Evolutionary conservation across 2,329 filamentous ascomycete species (phyloP).

Genomic region (Scleromitrula shiraiana): DNA sequence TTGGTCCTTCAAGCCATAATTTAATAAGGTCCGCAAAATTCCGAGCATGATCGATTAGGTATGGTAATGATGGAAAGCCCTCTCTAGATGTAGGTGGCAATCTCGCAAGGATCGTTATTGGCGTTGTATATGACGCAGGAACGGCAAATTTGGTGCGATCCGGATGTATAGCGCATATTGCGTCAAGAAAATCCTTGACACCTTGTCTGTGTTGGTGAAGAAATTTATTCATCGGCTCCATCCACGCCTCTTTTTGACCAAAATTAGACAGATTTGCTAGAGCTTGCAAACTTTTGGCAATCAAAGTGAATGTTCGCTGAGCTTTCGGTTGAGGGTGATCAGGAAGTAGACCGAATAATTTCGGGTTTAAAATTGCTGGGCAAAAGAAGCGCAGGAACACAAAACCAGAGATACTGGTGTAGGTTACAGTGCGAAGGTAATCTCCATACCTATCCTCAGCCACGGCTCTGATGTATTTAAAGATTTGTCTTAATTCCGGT

Average conservation of each 20-base stretch:
- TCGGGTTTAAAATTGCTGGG: conserved; percentile 91
- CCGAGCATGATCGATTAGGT: conserved; percentile 81
- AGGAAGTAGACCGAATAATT: conserved; percentile 75
- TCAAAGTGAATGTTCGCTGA: conserved; percentile 81
- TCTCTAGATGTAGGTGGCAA: conserved; percentile 75
- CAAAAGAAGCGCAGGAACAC: conserved; percentile 93
- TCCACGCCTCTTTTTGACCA: conserved; percentile 94
- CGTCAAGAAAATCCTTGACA: conserved; percentile 82
- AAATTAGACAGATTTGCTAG: conserved; percentile 87
- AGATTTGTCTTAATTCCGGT: conserved; percentile 71
- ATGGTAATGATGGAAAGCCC: conserved; percentile 87
- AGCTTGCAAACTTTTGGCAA: conserved; percentile 86
- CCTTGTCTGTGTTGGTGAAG: conserved; percentile 65
- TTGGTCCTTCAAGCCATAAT: conserved; percentile 59
- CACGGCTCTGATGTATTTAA: conserved; percentile 85
- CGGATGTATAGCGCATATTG: conserved; percentile 73
- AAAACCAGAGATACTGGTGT: conserved; percentile 92
- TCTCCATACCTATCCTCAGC: conserved; percentile 93
- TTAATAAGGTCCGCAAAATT: conserved; percentile 79
- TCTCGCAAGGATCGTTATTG: conserved; percentile 79
- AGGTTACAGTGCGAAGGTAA: conserved; percentile 80
- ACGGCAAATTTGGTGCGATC: conserved; percentile 57
- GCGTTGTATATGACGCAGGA: conserved; percentile 84
- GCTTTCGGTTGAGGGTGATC: conserved; percentile 79
- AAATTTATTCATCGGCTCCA: conserved; percentile 97